These are phyloP conservation scores for Phytophthora brassicae DNA, from an alignment of 352 stramenopile species.

Conservation along the genomic window DNA sequence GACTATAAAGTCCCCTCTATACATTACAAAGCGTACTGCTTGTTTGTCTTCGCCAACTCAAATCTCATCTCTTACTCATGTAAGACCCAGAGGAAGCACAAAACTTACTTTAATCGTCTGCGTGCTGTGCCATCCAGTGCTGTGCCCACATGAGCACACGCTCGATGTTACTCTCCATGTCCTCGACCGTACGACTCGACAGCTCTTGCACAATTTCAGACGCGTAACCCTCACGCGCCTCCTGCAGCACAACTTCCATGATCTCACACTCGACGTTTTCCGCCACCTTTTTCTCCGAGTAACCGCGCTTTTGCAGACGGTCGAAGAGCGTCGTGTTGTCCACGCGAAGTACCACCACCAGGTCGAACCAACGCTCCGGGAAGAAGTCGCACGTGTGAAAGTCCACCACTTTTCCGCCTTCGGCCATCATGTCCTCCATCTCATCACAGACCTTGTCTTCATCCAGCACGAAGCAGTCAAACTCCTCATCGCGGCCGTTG, in stretches of 20 bases:
- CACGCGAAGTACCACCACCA: constrained; percentile 90
- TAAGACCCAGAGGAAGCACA: too few relatives aligned
- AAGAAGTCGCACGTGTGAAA: constrained; percentile 99
- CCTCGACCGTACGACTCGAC: constrained; percentile 92
- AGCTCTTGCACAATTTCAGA: constrained; percentile 96
- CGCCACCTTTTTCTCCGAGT: constrained; percentile 94
- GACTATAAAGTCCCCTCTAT: constrained; percentile 1
- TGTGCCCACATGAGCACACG: constrained; percentile 91
- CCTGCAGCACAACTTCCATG: constrained; percentile 97
- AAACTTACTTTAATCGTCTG: constrained; percentile 18
- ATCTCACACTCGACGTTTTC: constrained; percentile 99
- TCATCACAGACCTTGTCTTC: constrained; percentile 97
- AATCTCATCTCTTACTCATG: too few relatives aligned
- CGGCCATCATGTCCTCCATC: constrained; percentile 91
- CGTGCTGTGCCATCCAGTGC: constrained; percentile 87
- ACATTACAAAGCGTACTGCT: constrained; percentile 30
- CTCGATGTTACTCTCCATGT: constrained; percentile 96
- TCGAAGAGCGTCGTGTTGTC: constrained; percentile 94
- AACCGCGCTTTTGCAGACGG: constrained; percentile 86
- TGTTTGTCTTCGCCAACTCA: not conserved
- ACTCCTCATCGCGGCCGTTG: constrained; percentile 90
- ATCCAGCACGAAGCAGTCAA: constrained; percentile 96
- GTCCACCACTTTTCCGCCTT: constrained; percentile 93
- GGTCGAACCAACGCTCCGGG: constrained; percentile 97
- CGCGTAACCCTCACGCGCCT: constrained; percentile 94